These are phyloP conservation scores for Leccinum sublutescens DNA, from an alignment of 768 basidiomycete species.

Conservation along the genomic window DNA sequence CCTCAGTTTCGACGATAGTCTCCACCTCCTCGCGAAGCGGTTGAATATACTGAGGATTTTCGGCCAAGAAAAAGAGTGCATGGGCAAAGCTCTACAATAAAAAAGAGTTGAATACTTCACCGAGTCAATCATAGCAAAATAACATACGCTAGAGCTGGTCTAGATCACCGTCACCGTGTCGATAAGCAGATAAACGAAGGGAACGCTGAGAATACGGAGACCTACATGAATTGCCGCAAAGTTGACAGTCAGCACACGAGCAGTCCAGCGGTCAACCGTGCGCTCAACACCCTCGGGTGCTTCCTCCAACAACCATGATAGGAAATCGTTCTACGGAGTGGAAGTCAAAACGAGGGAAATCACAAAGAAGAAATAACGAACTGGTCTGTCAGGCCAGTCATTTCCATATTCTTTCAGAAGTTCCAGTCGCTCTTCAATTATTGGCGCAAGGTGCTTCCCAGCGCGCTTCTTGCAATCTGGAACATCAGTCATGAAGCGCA, in stretches of 20 bases:
- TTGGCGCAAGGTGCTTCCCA: neutral
- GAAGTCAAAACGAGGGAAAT: neutral
- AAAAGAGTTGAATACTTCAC: neutral
- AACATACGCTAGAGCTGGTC: neutral
- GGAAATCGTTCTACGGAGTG: slow-evolving; percentile 29
- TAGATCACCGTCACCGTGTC: neutral
- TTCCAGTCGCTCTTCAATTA: slow-evolving; percentile 27
- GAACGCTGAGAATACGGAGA: neutral
- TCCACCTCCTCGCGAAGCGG: neutral
- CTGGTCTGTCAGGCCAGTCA: slow-evolving; percentile 33
- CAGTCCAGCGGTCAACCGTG: slow-evolving; percentile 24
- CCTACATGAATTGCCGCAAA: slow-evolving; percentile 28
- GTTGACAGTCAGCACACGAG: slow-evolving; percentile 14
- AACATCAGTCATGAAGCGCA: neutral
- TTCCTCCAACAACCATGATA: slow-evolving; percentile 33
- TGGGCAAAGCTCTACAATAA: slow-evolving; percentile 30
- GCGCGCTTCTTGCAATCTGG: neutral
- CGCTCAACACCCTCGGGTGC: slow-evolving; percentile 18
- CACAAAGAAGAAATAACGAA: slow-evolving; percentile 13
- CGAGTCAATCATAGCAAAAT: neutral
- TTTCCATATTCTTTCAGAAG: slow-evolving; percentile 25
- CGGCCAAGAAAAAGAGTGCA: slow-evolving; percentile 37
- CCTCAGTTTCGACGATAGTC: slow-evolving; percentile 9
- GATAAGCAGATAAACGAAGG: neutral
- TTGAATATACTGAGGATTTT: slow-evolving; percentile 30